phyloP scores from a whole-genome alignment of 305 asterid genomes.

The Stenogyne calaminthoides region DNA sequence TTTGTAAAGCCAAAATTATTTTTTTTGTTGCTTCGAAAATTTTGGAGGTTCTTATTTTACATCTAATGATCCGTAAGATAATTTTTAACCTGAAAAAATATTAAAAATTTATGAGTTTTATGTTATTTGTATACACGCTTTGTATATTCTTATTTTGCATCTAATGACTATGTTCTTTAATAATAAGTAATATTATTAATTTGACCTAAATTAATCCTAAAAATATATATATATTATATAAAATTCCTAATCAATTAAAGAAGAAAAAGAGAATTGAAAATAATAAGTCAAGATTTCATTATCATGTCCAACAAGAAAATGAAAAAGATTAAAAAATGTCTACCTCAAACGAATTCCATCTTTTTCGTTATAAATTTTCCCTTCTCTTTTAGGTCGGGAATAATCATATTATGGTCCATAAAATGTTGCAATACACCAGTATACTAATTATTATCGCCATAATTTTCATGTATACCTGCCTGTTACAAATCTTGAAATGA shows the following conservation, averaged over 20 bases:
- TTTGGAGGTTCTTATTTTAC: too few species aligned
- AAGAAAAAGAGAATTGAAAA: neutral
- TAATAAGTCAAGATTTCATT: neutral
- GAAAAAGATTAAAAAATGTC: neutral
- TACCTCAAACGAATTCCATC: neutral
- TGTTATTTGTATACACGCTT: too few species aligned
- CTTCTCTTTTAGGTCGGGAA: slow-evolving; percentile 31
- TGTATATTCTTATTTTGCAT: too few species aligned
- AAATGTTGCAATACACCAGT: slow-evolving; percentile 21
- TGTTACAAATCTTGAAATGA: slow-evolving; percentile 35
- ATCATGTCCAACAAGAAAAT: neutral
- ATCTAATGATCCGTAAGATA: too few species aligned
- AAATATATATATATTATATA: too few species aligned
- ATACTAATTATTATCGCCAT: neutral
- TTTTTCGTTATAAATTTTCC: slow-evolving; percentile 7
- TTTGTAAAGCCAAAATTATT: too few species aligned
- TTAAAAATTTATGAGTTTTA: too few species aligned
- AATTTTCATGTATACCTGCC: slow-evolving; percentile 16
- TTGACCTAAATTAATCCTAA: too few species aligned
- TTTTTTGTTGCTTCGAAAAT: too few species aligned
- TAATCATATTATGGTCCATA: slow-evolving; percentile 41
- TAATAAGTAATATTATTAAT: too few species aligned
- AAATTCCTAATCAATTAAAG: neutral
- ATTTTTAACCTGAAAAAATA: too few species aligned
- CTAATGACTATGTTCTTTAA: too few species aligned